Evolutionary conservation across 2,329 filamentous ascomycete genomes (phyloP), one percentile per base, ranked within the genome.

Genomic region (Aspergillus versicolor): DNA sequence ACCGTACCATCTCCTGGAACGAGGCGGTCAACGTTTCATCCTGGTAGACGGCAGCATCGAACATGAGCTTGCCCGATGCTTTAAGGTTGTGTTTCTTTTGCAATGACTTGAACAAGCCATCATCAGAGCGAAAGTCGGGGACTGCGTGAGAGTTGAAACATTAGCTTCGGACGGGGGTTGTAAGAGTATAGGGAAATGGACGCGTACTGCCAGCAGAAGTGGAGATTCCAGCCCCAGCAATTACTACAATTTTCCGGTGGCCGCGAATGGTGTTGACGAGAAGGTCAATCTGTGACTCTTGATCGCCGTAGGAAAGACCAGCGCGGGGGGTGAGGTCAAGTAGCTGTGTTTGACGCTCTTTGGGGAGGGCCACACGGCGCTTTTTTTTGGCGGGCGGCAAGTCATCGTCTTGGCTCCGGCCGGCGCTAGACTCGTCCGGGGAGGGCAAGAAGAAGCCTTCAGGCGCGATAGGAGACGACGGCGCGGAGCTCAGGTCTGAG

Each of bases 41-140:
- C 74, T 91, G 92, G 79, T 99, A 99, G 53, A 99, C 94, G 7
- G 93, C 96, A 52, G 94, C 94, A 77, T 99, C 94, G 70, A 99
- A 99, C 1, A 99, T 83, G 64, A 96, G 88, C 75, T 97, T 97
- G 52, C 94, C 94, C 0, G 94, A 97, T 21, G 89, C 86, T 72
- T 96, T 96, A 61, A 97, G 81, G 65, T 94, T 95, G 75, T 97
- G 91, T 70, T 96, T 88, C 60, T 85, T 88, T 63, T 90, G 89
- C 24, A 96, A 81, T 17, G 89, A 90, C 58, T 87, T 89, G 76
- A 99, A 99, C 3, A 99, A 84, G 50, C 94, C 94, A 58, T 87
- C 88, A 11, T 90, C 88, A 5, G 94, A 99, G 63, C 94, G 91
- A 70, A 99, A 99, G 74, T 99, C 94, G 66, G 94, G 94, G 67